Evolutionary conservation across 805 yeast species (phyloP).

Genomic region (Ogataea neopini): DNA sequence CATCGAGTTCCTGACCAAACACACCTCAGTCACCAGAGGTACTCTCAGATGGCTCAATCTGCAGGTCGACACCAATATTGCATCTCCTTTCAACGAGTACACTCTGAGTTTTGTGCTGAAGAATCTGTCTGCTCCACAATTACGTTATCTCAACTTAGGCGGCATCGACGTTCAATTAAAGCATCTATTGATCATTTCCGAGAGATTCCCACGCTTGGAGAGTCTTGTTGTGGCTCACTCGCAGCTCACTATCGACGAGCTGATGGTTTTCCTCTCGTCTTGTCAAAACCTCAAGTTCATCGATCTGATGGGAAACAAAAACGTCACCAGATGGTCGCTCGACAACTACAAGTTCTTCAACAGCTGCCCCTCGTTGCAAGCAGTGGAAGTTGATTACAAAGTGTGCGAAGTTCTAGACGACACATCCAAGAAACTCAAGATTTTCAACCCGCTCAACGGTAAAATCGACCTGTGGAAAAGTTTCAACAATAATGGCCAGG

Average conservation of each 20-base stretch:
- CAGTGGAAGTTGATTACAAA: constrained; percentile 67
- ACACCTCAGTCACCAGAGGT: constrained; percentile 56
- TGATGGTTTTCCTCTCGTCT: constrained; percentile 37
- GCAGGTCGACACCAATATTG: constrained; percentile 55
- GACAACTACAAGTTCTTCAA: constrained; percentile 48
- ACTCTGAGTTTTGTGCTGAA: constrained; percentile 46
- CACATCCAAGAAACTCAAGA: constrained; percentile 31
- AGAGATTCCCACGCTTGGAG: constrained; percentile 41
- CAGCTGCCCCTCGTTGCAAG: constrained; percentile 50
- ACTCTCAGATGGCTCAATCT: constrained; percentile 52
- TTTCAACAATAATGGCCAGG: constrained; percentile 54
- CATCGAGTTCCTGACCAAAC: constrained; percentile 65
- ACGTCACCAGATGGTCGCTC: constrained; percentile 59
- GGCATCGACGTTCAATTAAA: constrained; percentile 49
- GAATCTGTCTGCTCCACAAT: constrained; percentile 44
- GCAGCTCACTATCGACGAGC: constrained; percentile 39
- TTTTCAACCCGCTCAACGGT: constrained; percentile 21
- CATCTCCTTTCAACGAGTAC: constrained; percentile 47
- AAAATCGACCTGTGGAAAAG: constrained; percentile 45
- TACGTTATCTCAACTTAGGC: constrained; percentile 51
- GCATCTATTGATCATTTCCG: constrained; percentile 40
- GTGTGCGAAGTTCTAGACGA: constrained; percentile 49
- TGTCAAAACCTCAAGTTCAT: constrained; percentile 50
- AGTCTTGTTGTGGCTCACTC: constrained; percentile 45
- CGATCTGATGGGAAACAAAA: constrained; percentile 65